phyloP scores from a whole-genome alignment of 257 asterid species.

The Phtheirospermum japonicum region DNA sequence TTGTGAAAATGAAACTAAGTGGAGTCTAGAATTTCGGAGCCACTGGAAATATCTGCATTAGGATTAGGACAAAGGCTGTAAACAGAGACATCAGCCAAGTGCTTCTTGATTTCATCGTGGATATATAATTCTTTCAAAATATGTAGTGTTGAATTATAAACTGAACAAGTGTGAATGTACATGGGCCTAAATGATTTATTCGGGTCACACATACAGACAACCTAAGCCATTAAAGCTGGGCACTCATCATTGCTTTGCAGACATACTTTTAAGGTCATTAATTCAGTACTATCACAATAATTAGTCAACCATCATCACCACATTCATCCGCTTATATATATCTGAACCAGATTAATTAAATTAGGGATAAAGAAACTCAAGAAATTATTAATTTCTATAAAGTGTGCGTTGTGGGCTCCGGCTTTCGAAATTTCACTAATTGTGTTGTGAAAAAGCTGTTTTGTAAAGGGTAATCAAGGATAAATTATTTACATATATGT shows the following conservation, averaged over 20 bases:
- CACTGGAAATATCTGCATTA: no score
- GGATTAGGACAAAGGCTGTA: no score
- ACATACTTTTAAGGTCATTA: constrained; percentile 31
- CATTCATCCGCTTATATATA: constrained; percentile 20
- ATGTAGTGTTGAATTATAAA: no score
- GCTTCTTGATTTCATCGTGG: no score
- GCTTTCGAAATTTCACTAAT: constrained; percentile 12
- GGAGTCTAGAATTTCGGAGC: no score
- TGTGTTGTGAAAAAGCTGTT: constrained; percentile 21
- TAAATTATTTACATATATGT: constrained; percentile 12
- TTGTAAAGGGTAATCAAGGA: constrained; percentile 10
- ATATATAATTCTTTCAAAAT: no score
- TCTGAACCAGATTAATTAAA: constrained; percentile 14
- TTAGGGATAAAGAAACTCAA: constrained; percentile 19
- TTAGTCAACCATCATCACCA: constrained; percentile 33
- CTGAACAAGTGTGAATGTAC: no score
- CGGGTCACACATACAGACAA: neutral
- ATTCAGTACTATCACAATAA: constrained; percentile 25
- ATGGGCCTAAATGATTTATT: no score
- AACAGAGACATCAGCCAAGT: no score
- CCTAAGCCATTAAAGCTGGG: constrained; percentile 21
- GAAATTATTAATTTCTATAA: neutral
- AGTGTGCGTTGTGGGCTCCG: neutral
- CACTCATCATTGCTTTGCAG: constrained; percentile 36
- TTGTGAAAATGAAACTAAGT: no score